Evolutionary conservation across 129 eudicot genomes (phyloP).

Genomic region (Smallanthus sonchifolius): DNA sequence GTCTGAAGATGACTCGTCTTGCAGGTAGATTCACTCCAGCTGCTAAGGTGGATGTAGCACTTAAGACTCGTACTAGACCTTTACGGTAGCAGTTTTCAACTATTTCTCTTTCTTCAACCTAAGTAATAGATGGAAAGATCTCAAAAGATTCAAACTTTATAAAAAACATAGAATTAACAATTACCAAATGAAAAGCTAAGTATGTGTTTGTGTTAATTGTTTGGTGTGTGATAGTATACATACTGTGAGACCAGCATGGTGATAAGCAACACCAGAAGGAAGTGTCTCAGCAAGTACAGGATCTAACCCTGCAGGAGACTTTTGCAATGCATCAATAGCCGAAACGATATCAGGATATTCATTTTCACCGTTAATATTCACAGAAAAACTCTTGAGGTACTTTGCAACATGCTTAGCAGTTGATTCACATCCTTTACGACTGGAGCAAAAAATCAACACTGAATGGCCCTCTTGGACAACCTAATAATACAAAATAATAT

Average conservation of each 20-base stretch:
- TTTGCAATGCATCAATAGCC: constrained; percentile 76
- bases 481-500: constrained; percentile 30
- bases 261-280: constrained; percentile 94
- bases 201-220: neutral
- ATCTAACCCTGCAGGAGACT: constrained; percentile 91
- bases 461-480: constrained; percentile 99
- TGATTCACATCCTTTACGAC: constrained; percentile 97
- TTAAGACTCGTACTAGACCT: constrained; percentile 91
- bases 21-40: constrained; percentile 99
- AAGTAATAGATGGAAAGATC: constrained; percentile 5
- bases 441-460: constrained; percentile 87
- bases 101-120: constrained; percentile 97
- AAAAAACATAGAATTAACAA: neutral
- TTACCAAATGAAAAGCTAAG: neutral
- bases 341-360: constrained; percentile 56
- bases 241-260: constrained; percentile 99
- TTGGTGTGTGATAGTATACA: constrained; percentile 10
- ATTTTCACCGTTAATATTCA: constrained; percentile 39
- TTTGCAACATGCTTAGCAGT: constrained; percentile 92
- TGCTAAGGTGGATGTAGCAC: constrained; percentile 97
- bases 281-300: constrained; percentile 78
- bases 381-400: constrained; percentile 57
- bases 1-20: constrained; percentile 92
- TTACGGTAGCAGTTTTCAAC: constrained; percentile 96
- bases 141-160: neutral